Conservation (phyloP, 306 rosid genomes). For the Pyrus pyrifolia region DNA sequence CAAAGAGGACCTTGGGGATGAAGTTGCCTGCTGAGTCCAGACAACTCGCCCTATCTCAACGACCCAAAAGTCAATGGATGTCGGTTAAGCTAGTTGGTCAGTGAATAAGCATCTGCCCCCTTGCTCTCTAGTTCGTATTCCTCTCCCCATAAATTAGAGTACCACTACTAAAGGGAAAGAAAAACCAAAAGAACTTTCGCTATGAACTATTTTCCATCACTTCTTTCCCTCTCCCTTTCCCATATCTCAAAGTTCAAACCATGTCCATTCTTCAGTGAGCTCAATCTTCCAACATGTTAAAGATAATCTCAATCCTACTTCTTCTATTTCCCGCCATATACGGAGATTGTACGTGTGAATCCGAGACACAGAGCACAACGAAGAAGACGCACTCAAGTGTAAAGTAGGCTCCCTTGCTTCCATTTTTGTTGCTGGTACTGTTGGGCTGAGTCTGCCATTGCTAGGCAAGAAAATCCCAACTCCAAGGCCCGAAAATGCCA, state of each 20-base stretch:
- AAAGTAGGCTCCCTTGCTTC: slow-evolving; percentile 60
- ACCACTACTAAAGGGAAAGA: too few species aligned
- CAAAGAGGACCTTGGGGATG: not conserved
- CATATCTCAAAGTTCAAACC: not conserved
- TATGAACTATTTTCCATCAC: not conserved
- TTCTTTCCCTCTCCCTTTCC: not conserved
- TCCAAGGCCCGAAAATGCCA: slow-evolving; percentile 39
- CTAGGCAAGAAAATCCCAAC: slow-evolving; percentile 46
- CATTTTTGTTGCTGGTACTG: slow-evolving; percentile 52
- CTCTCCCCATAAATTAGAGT: too few species aligned
- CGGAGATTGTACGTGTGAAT: slow-evolving; percentile 28
- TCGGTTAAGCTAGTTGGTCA: too few species aligned
- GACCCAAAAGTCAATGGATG: too few species aligned
- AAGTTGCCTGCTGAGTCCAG: not conserved
- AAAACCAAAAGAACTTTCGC: too few species aligned
- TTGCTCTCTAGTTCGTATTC: too few species aligned
- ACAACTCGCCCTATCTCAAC: not conserved
- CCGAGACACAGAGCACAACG: slow-evolving; percentile 2
- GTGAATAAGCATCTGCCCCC: too few species aligned
- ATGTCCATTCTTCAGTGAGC: slow-evolving; percentile 6
- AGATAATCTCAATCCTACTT: not conserved
- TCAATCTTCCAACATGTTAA: slow-evolving; percentile 13
- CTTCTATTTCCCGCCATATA: slow-evolving; percentile 23
- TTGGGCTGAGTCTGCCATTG: slow-evolving; percentile 59
- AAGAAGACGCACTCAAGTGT: slow-evolving; percentile 28